Evolutionary conservation across 139 green algal genomes (phyloP).

Genomic region (Marvania coccoides): DNA sequence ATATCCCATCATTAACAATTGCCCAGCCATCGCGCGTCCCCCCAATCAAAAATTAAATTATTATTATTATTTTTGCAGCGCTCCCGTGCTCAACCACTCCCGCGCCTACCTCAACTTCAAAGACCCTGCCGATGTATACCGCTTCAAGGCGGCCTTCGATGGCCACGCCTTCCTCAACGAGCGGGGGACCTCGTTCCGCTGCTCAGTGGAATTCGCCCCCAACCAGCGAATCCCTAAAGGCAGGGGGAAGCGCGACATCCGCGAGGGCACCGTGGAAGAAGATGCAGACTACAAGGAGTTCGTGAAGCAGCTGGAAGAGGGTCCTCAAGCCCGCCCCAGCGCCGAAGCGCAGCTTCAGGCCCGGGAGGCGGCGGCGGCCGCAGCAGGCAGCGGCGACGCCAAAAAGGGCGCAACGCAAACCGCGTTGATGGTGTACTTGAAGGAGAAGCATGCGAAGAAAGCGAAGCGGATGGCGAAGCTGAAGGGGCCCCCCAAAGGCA

Average conservation of each 20-base stretch:
- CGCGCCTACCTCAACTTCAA: conserved; percentile 64
- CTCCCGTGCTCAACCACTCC: conserved; percentile 31
- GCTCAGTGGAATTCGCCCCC: conserved; percentile 63
- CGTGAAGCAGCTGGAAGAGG: conserved; percentile 33
- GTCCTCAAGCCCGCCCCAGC: conserved; percentile 30
- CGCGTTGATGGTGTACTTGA: conserved; percentile 17
- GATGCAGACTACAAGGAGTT: conserved; percentile 62
- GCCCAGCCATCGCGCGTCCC: no score
- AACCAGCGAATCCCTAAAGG: conserved; percentile 50
- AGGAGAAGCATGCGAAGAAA: conserved; percentile 9
- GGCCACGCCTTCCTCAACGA: conserved; percentile 56
- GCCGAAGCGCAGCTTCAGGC: conserved; percentile 34
- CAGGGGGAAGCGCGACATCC: conserved; percentile 35
- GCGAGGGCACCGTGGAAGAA: conserved; percentile 61
- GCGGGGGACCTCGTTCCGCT: conserved; percentile 31
- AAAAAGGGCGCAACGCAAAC: not conserved
- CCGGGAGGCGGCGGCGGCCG: not conserved
- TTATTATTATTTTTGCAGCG: conserved; percentile 13
- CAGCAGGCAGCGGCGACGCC: not conserved
- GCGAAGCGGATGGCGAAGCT: not conserved
- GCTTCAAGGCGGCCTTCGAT: conserved; percentile 58
- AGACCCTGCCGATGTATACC: conserved; percentile 29
- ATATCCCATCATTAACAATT: no score
- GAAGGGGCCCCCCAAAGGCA: not conserved
- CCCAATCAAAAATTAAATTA: not conserved